phyloP scores from a whole-genome alignment of 257 asterid genomes.

The Plectranthus barbatus region DNA sequence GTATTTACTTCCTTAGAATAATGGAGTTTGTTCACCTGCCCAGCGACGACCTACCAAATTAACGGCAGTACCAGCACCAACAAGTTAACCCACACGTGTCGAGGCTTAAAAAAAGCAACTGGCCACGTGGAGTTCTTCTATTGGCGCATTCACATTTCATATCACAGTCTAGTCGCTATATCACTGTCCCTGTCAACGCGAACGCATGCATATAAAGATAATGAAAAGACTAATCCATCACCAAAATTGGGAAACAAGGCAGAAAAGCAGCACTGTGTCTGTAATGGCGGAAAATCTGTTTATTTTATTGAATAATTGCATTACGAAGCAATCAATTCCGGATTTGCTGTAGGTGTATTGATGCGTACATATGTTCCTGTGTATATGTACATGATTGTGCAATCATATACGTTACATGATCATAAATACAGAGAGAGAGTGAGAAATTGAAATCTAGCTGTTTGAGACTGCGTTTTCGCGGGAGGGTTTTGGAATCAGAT shows the following conservation, averaged over 20 bases:
- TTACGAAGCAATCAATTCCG: not conserved
- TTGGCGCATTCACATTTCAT: not conserved
- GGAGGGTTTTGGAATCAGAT: constrained; percentile 15
- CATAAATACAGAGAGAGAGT: not conserved
- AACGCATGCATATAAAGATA: constrained; percentile 2
- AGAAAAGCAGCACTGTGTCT: not conserved
- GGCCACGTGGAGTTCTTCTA: not conserved
- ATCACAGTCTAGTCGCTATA: constrained; percentile 8
- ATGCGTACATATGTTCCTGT: not conserved
- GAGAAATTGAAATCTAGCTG: constrained; percentile 4
- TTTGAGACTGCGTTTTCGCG: not conserved
- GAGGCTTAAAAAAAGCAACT: too few relatives aligned
- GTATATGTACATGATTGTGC: not conserved
- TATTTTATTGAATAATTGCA: not conserved
- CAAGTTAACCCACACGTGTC: too few relatives aligned
- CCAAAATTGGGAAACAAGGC: not conserved
- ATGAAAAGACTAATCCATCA: constrained; percentile 7
- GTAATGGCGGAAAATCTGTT: constrained; percentile 1
- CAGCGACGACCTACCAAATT: not conserved
- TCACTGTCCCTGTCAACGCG: constrained; percentile 4
- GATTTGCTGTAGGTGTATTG: too few relatives aligned
- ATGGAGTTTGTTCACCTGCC: constrained; percentile 8
- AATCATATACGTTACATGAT: not conserved
- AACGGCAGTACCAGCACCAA: not conserved
- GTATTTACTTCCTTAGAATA: too few relatives aligned